Evolutionary conservation across 2,329 filamentous ascomycete species (phyloP), one percentile per base, ranked within the genome.

Genomic region (Neonectria faginata): DNA sequence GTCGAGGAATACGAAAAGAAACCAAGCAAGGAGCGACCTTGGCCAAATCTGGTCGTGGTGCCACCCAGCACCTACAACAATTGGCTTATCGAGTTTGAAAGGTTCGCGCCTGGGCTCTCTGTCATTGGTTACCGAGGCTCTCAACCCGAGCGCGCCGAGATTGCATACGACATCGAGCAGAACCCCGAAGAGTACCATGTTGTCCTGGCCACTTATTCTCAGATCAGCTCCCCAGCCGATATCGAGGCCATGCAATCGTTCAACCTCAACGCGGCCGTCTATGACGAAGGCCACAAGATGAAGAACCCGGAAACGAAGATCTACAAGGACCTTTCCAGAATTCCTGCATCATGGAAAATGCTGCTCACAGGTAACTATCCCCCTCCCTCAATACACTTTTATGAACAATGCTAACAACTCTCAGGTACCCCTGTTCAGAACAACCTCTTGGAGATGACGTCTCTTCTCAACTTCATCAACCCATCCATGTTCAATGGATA

Each of bases 61-160:
- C 96, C 96, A 5, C 92, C 93, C 0, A 97, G 95, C 1, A 97
- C 95, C 0, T 86, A 97, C 74, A 95, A 97, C 74, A 99, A 99
- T 76, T 99, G 96, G 96, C 86, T 97, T 55, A 88, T 89, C 55
- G 96, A 99, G 77, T 97, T 99, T 73, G 83, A 91, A 66, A 90
- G 88, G 52, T 99, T 99, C 78, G 95, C 94, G 6, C 93, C 93
- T 0, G 83, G 83, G 1, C 79, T 99, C 29, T 86, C 85, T 0
- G 90, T 97, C 36, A 93, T 87, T 86, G 93, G 88, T 2, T 89
- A 89, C 72, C 81, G 82, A 68, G 93, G 93, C 16, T 83, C 83
- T 6, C 90, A 93, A 74, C 82, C 83, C 3, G 89, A 91, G 71
- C 88, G 92, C 51, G 87, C 85, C 53, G 84, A 87, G 63, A 90